Evolutionary conservation across 2,329 filamentous ascomycete species (phyloP), one percentile per base, ranked within the genome.

Genomic region (Fusarium denticulatum): DNA sequence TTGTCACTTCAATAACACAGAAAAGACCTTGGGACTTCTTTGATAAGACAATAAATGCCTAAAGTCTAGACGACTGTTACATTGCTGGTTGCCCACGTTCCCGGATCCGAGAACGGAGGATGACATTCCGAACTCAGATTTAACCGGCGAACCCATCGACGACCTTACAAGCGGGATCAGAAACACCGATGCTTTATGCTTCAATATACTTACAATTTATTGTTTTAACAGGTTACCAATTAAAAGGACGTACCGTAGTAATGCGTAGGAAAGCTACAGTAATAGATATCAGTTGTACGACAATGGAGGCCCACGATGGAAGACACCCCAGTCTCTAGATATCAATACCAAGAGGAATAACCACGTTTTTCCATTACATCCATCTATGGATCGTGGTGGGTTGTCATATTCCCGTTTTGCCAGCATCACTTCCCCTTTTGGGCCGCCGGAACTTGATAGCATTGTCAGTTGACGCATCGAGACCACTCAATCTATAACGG

Each of bases 201-300:
- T 32, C 15, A 10, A n/a, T 18, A 39, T 0, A 6, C 6, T 20
- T 10, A 4, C 7, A n/a, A 32, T 30, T 30, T 0, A 2, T 28
- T 10, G 7, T 5, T 6, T 6, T 2, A 14, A 3, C 12, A 14
- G n/a, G n/a, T n/a, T n/a, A n/a, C n/a, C n/a, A n/a, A n/a, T n/a
- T n/a, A n/a, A n/a, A n/a, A n/a, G n/a, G n/a, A n/a, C n/a, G n/a
- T n/a, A n/a, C n/a, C n/a, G n/a, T 28, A 9, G 22, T 0, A 32
- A 20, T 4, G 1, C 4, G 6, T 0, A 42, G 22, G 2, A n/a
- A 8, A 9, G 37, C 5, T 2, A 7, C 5, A 20, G 8, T 32
- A 5, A 24, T 14, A 7, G 12, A 5, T n/a, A 11, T 40, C 3
- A 5, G 5, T 4, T n/a, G n/a, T n/a, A n/a, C n/a, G n/a, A n/a